Conservation (phyloP, 208 protist genomes). For the Blechomonas ayalai region DNA sequence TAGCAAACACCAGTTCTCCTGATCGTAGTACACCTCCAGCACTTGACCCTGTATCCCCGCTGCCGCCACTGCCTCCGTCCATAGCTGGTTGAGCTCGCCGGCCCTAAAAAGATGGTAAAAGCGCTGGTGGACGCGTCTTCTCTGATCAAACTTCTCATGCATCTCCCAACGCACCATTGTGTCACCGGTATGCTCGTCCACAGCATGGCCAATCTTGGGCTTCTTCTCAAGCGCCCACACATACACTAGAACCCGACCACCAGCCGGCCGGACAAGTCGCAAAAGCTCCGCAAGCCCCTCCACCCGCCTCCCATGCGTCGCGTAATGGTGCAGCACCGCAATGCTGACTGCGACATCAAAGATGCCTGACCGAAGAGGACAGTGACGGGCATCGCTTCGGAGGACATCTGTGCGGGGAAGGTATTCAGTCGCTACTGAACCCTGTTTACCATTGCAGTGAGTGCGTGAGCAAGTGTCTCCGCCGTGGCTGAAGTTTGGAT, state of each 20-base stretch:
- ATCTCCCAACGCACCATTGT: slow-evolving; percentile 60
- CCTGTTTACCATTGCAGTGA: background rate
- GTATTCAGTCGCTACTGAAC: background rate
- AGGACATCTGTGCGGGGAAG: slow-evolving; percentile 51
- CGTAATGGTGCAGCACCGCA: slow-evolving; percentile 88
- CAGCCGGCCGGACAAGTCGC: slow-evolving; percentile 49
- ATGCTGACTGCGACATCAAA: slow-evolving; percentile 85
- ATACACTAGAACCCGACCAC: slow-evolving; percentile 67
- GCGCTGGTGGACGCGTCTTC: slow-evolving; percentile 41
- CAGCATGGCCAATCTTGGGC: slow-evolving; percentile 14
- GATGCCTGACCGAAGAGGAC: slow-evolving; percentile 46
- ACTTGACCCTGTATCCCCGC: slow-evolving; percentile 8
- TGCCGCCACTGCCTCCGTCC: slow-evolving; percentile 18
- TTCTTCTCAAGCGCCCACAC: slow-evolving; percentile 80
- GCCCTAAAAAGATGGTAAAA: slow-evolving; percentile 84
- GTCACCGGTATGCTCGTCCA: slow-evolving; percentile 43
- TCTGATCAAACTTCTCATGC: slow-evolving; percentile 35
- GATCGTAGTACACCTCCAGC: slow-evolving; percentile 69
- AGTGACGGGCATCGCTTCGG: slow-evolving; percentile 45
- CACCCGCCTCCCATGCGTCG: slow-evolving; percentile 37
- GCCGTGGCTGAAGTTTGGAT: slow-evolving; percentile 23
- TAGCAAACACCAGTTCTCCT: slow-evolving; percentile 85
- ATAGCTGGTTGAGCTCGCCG: slow-evolving; percentile 68
- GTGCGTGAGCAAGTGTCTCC: background rate
- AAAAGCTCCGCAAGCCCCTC: slow-evolving; percentile 58